Percentiles rank a stretch among this genome's conserved stretches.
phyloP scores from a whole-genome alignment of 352 stramenopile species.

The Phytophthora megakarya region DNA sequence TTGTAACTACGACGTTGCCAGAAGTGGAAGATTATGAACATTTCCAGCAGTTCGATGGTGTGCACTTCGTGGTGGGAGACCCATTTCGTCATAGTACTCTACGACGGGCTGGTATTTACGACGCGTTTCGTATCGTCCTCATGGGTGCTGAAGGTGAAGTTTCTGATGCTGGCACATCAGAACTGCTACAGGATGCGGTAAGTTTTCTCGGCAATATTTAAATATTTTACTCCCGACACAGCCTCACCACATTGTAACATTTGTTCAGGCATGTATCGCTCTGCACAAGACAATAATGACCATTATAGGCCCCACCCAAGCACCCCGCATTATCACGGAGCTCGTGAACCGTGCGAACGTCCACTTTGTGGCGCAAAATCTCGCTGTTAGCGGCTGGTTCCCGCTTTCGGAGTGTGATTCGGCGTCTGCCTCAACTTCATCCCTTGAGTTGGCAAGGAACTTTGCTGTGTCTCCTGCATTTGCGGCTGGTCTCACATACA shows the following conservation, averaged over 20 bases:
- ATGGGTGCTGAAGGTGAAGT: constrained; percentile 75
- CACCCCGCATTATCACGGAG: constrained; percentile 76
- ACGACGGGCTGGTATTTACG: constrained; percentile 54
- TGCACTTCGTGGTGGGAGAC: constrained; percentile 76
- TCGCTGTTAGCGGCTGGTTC: constrained; percentile 77
- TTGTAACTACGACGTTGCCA: constrained; percentile 60
- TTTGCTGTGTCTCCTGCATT: constrained; percentile 78
- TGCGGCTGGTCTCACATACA: constrained; percentile 80
- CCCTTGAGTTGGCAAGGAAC: constrained; percentile 60
- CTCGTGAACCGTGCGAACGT: constrained; percentile 81
- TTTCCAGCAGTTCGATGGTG: constrained; percentile 64
- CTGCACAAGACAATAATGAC: constrained; percentile 80
- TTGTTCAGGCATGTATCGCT: constrained; percentile 57
- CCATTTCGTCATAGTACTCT: constrained; percentile 62
- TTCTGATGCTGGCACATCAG: constrained; percentile 52
- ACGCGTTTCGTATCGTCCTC: constrained; percentile 71
- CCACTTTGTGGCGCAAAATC: constrained; percentile 81
- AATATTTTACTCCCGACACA: not conserved
- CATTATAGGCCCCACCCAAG: constrained; percentile 54
- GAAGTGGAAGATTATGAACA: constrained; percentile 58
- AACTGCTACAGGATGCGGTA: constrained; percentile 76
- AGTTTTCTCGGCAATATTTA: constrained; percentile 4
- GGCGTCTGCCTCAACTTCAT: constrained; percentile 41
- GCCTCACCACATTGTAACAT: constrained; percentile 1
- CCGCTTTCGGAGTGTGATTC: constrained; percentile 36